Evolutionary conservation across 1,284 basidiomycete genomes (phyloP).

Genomic region (Coniferiporia weirii): DNA sequence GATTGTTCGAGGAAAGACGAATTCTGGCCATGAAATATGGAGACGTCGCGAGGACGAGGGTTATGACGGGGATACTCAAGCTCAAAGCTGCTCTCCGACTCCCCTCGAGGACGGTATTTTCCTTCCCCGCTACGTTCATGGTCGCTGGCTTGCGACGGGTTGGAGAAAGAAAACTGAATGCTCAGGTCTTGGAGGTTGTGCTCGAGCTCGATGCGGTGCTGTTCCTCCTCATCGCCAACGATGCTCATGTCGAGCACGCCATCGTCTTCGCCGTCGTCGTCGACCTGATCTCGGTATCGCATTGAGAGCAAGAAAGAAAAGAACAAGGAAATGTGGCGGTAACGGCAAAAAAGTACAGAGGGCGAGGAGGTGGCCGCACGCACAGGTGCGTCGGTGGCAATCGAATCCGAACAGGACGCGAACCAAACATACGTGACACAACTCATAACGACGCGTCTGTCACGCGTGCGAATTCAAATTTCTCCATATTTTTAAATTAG

Average conservation of each 20-base stretch:
- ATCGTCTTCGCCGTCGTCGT: conserved; percentile 2
- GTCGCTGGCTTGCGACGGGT: conserved; percentile 35
- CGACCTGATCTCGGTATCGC: conserved; percentile 8
- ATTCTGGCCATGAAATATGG: conserved; percentile 56
- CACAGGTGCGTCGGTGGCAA: neutral
- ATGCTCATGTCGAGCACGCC: conserved; percentile 40
- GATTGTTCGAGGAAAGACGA: conserved; percentile 51
- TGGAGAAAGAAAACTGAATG: conserved; percentile 51
- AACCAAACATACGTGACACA: neutral
- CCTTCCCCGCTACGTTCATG: conserved; percentile 29
- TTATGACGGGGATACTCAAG: conserved; percentile 68
- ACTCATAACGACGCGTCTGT: neutral
- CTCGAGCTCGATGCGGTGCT: conserved; percentile 67
- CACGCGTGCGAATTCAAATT: neutral
- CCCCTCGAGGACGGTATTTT: neutral
- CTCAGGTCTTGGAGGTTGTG: conserved; percentile 68
- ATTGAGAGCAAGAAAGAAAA: neutral
- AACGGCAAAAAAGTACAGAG: neutral
- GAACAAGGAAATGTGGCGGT: neutral
- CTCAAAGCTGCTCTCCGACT: conserved; percentile 28
- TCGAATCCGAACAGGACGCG: neutral
- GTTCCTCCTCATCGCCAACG: conserved; percentile 63
- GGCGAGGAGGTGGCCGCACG: neutral
- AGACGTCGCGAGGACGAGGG: conserved; percentile 46
- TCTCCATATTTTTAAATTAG: neutral